Evolutionary conservation across 345 rosid species (phyloP).

Genomic region (Laguncularia racemosa): DNA sequence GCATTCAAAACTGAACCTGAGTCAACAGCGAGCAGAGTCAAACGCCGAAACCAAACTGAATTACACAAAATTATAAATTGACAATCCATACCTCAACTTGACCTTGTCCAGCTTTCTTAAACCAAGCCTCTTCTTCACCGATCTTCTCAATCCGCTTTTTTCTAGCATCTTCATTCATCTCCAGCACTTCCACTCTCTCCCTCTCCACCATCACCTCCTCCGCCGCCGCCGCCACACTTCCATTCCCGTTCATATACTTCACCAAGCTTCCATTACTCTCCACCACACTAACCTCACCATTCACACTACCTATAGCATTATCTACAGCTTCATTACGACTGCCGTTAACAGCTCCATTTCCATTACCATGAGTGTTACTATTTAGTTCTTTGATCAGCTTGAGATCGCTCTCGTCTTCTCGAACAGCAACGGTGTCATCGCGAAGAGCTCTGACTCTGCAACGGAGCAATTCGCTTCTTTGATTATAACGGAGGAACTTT

Average conservation of each 20-base stretch:
- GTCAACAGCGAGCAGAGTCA: no score
- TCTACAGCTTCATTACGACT: neutral
- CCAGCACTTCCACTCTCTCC: constrained; percentile 12
- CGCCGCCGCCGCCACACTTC: constrained; percentile 14
- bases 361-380: constrained; percentile 12
- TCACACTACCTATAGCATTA: constrained; percentile 5
- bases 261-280: constrained; percentile 48
- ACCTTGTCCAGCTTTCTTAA: constrained; percentile 38
- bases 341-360: constrained; percentile 7
- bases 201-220: constrained; percentile 19
- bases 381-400: constrained; percentile 25
- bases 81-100: constrained; percentile 52
- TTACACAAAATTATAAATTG: no score
- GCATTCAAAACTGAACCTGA: no score
- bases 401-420: constrained; percentile 9
- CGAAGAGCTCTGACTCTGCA: constrained; percentile 37
- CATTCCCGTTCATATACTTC: constrained; percentile 56
- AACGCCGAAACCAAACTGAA: no score
- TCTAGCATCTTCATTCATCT: constrained; percentile 49
- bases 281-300: constrained; percentile 20
- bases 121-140: constrained; percentile 97
- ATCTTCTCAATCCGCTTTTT: constrained; percentile 87
- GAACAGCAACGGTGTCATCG: constrained; percentile 37
- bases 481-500: constrained; percentile 1
- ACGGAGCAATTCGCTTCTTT: constrained; percentile 19